Evolutionary conservation across 176 grass and related monocot species (phyloP).

Genomic region (Eleusine coracana): DNA sequence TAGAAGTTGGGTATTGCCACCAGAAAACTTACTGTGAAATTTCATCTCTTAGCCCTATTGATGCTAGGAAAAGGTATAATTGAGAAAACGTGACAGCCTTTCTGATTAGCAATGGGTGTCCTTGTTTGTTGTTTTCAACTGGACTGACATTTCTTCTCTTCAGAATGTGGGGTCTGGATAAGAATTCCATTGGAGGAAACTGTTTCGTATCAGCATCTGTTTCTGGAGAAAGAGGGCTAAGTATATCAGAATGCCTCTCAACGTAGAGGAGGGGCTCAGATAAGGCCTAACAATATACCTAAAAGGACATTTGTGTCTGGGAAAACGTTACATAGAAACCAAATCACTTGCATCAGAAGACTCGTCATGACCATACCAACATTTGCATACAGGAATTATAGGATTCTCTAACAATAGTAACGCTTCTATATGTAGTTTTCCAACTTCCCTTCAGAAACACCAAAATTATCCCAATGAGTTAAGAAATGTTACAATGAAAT

Average conservation of each 20-base stretch:
- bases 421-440: background rate
- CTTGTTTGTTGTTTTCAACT: background rate
- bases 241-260: background rate
- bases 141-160: background rate
- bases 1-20: background rate
- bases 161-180: background rate
- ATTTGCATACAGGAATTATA: background rate
- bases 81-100: constrained; percentile 1
- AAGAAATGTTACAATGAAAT: constrained; percentile 15
- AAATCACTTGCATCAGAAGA: background rate
- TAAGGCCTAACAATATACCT: background rate
- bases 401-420: background rate
- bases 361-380: background rate
- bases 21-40: no score
- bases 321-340: background rate
- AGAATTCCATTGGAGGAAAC: background rate
- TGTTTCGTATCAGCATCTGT: background rate
- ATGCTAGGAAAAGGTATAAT: background rate
- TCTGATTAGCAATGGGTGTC: background rate
- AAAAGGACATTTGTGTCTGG: background rate
- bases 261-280: background rate
- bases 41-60: no score
- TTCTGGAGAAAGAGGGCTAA: background rate
- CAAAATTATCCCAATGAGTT: constrained; percentile 15
- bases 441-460: background rate